Percentiles rank a stretch among this genome's conserved stretches.
Conservation (phyloP, 2,329 filamentous ascomycete genomes). For the Emericellopsis atlantica region DNA sequence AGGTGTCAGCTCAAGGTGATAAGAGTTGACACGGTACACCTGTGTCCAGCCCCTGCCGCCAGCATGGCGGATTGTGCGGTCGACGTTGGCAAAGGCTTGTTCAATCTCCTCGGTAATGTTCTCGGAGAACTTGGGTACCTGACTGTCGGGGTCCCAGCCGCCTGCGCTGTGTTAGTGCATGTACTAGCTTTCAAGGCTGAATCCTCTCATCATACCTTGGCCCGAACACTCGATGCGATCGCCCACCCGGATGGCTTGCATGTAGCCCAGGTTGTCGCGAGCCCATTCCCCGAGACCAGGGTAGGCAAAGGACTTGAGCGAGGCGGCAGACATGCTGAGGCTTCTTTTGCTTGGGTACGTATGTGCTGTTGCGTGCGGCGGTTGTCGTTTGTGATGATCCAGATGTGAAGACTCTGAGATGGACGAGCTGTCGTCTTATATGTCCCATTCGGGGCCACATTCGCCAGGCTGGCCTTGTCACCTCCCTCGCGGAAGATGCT, state of each 20-base stretch:
- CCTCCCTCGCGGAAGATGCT: too few species aligned
- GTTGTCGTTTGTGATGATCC: neutral
- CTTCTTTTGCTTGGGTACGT: conserved; percentile 2
- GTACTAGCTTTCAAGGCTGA: neutral
- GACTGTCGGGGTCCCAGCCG: conserved; percentile 16
- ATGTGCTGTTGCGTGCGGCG: neutral
- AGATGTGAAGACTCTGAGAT: neutral
- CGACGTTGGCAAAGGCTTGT: conserved; percentile 43
- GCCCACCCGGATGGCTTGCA: conserved; percentile 33
- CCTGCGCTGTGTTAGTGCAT: conserved; percentile 7
- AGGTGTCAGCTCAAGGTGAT: conserved; percentile 21
- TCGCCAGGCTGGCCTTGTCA: too few species aligned
- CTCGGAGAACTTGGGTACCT: conserved; percentile 13
- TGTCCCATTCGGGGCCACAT: too few species aligned
- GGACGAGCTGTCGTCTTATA: too few species aligned
- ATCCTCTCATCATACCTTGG: conserved; percentile 23
- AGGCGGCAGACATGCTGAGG: conserved; percentile 10
- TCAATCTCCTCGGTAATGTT: conserved; percentile 33
- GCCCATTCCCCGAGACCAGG: conserved; percentile 13
- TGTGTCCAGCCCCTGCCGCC: conserved; percentile 45
- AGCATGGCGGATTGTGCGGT: conserved; percentile 33
- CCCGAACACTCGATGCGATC: conserved; percentile 32
- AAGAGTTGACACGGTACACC: conserved; percentile 34
- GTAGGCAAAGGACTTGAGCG: conserved; percentile 14
- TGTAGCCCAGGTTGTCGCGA: conserved; percentile 22